phyloP scores from a whole-genome alignment of 2,329 filamentous ascomycete genomes.

The Botrytis elliptica region DNA sequence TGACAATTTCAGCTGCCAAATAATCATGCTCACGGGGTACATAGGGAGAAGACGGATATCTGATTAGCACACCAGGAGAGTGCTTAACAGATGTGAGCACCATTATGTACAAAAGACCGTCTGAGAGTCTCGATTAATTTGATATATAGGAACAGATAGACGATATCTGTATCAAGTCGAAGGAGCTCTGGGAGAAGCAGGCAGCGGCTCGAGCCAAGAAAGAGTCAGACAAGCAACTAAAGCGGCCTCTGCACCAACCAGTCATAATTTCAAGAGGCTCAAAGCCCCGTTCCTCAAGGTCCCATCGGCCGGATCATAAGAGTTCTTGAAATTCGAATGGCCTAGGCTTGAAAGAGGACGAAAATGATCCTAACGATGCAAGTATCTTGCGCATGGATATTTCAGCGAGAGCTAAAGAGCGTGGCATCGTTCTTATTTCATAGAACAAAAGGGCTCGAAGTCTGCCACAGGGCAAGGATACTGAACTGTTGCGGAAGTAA shows the following conservation, averaged over 20 bases:
- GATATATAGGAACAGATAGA: conserved; percentile 58
- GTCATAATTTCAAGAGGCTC: conserved; percentile 49
- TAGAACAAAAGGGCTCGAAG: background rate
- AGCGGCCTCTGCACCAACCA: conserved; percentile 57
- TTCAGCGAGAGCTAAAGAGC: conserved; percentile 11
- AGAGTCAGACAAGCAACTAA: conserved; percentile 50
- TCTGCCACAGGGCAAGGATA: background rate
- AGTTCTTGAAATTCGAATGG: conserved; percentile 30
- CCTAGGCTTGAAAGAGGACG: conserved; percentile 25
- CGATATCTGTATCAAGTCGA: conserved; percentile 60
- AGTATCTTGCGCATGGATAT: background rate
- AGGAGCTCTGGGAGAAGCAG: conserved; percentile 57
- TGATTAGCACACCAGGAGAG: conserved; percentile 57
- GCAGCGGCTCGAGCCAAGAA: conserved; percentile 48
- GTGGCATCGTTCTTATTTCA: conserved; percentile 2
- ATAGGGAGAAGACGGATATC: conserved; percentile 60
- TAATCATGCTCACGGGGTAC: conserved; percentile 23
- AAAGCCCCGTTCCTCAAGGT: conserved; percentile 27
- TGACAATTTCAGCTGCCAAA: conserved; percentile 30
- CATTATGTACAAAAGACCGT: background rate
- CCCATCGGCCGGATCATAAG: conserved; percentile 30
- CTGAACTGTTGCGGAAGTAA: background rate
- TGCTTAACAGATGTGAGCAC: conserved; percentile 58
- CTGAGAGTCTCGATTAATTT: conserved; percentile 20
- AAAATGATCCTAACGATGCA: conserved; percentile 23